A percentile compares a stretch with the other conserved stretches of the same genome.
phyloP scores from a whole-genome alignment of 768 basidiomycete genomes.

The Tylopilus plumbeoviolaceoides region DNA sequence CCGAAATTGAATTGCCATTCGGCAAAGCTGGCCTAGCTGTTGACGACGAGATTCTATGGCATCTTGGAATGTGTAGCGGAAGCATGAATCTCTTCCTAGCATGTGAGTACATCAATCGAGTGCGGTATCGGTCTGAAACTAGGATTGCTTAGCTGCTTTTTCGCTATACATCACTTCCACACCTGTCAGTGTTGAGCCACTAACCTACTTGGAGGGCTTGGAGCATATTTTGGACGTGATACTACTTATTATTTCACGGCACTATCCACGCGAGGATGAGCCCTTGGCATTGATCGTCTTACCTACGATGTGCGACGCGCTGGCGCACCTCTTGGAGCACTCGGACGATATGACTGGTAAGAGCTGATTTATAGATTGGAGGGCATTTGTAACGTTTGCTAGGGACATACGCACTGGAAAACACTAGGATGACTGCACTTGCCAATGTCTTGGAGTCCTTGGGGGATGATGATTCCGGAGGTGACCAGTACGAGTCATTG shows the following conservation, averaged over 20 bases:
- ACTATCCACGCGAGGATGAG: slow-evolving; percentile 45
- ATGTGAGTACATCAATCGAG: slow-evolving; percentile 32
- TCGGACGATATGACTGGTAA: slow-evolving; percentile 25
- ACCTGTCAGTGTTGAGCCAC: slow-evolving; percentile 26
- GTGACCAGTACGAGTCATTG: slow-evolving; percentile 23
- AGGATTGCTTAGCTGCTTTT: slow-evolving; percentile 39
- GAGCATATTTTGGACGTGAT: slow-evolving; percentile 48
- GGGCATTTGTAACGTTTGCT: background rate
- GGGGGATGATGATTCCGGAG: slow-evolving; percentile 6
- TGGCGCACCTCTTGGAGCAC: slow-evolving; percentile 37
- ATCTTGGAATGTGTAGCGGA: slow-evolving; percentile 26
- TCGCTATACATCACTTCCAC: slow-evolving; percentile 39
- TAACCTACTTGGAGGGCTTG: slow-evolving; percentile 41
- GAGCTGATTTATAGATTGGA: slow-evolving; percentile 5
- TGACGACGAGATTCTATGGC: slow-evolving; percentile 38
- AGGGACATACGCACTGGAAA: slow-evolving; percentile 10
- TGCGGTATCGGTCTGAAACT: background rate
- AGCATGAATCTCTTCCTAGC: slow-evolving; percentile 35
- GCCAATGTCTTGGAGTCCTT: slow-evolving; percentile 36
- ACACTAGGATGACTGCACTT: slow-evolving; percentile 50
- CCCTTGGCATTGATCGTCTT: slow-evolving; percentile 47
- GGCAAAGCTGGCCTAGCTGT: slow-evolving; percentile 4
- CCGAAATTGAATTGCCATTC: slow-evolving; percentile 7
- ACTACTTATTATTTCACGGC: slow-evolving; percentile 43
- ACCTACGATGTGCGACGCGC: slow-evolving; percentile 47